These are phyloP conservation scores for Colletotrichum noveboracense DNA, from an alignment of 2,329 filamentous ascomycete genomes.

Conservation along the genomic window DNA sequence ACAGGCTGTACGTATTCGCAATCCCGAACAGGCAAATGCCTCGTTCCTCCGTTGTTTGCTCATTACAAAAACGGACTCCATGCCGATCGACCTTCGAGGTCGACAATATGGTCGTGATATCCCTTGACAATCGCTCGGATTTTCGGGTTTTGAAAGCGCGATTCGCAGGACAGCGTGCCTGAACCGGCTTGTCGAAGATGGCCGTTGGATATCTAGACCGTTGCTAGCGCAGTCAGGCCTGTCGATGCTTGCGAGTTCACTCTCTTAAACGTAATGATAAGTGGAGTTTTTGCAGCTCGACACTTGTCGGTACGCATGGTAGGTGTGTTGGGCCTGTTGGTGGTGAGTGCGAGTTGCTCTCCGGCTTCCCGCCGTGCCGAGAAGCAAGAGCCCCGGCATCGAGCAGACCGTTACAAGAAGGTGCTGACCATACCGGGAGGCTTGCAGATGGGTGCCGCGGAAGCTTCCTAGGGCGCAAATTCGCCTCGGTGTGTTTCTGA, in stretches of 20 bases:
- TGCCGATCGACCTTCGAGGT: background rate
- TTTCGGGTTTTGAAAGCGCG: background rate
- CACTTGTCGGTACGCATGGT: background rate
- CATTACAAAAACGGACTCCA: background rate
- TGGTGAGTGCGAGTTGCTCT: background rate
- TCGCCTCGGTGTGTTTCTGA: background rate
- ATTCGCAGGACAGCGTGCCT: background rate
- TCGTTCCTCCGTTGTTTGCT: background rate
- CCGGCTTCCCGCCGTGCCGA: background rate
- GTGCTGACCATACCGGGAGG: background rate
- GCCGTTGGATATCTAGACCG: background rate
- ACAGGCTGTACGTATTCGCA: background rate
- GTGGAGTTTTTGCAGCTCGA: background rate
- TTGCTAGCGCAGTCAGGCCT: background rate
- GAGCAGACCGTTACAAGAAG: background rate
- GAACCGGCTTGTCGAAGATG: background rate
- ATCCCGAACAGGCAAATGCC: background rate
- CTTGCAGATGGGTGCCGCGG: background rate
- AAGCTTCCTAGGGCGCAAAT: background rate
- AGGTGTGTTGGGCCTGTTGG: background rate
- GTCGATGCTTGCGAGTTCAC: background rate
- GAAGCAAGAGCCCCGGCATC: background rate
- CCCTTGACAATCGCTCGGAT: background rate
- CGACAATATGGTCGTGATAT: background rate
- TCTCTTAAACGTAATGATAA: background rate